These are phyloP conservation scores for Mycena polygramma DNA, from an alignment of 768 basidiomycete species.

Conservation along the genomic window DNA sequence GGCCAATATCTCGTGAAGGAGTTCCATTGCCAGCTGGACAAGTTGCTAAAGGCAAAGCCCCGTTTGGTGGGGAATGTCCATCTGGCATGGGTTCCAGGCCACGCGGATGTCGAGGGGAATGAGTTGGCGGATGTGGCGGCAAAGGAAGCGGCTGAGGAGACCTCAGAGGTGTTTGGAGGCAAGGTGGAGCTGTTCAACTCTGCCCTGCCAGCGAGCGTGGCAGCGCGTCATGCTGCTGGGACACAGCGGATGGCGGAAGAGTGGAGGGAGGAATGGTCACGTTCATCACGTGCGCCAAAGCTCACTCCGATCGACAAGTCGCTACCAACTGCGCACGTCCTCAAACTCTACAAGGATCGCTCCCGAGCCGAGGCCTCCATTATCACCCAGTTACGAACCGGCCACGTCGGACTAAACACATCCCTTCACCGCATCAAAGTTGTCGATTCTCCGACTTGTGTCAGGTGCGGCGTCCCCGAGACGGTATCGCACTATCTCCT, in stretches of 20 bases:
- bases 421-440: slow-evolving; percentile 36
- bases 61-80: no score
- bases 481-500: slow-evolving; percentile 38
- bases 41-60: no score
- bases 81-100: no score
- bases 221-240: slow-evolving; percentile 10
- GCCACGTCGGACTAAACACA: slow-evolving; percentile 37
- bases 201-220: slow-evolving; percentile 11
- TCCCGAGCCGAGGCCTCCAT: slow-evolving; percentile 22
- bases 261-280: neutral
- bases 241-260: neutral
- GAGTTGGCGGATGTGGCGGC: no score
- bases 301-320: slow-evolving; percentile 16
- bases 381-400: slow-evolving; percentile 36
- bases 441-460: slow-evolving; percentile 27
- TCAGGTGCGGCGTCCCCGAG: slow-evolving; percentile 20
- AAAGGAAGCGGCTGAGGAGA: slow-evolving; percentile 31
- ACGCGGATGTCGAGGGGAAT: no score
- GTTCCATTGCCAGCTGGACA: slow-evolving; percentile 24
- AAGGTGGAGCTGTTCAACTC: slow-evolving; percentile 4
- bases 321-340: slow-evolving; percentile 8
- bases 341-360: slow-evolving; percentile 20
- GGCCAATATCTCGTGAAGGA: slow-evolving; percentile 17
- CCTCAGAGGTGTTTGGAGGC: neutral
- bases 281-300: neutral